Base-by-base conservation (phyloP, 805 yeast genomes). In the Blastobotrys robertii region DNA sequence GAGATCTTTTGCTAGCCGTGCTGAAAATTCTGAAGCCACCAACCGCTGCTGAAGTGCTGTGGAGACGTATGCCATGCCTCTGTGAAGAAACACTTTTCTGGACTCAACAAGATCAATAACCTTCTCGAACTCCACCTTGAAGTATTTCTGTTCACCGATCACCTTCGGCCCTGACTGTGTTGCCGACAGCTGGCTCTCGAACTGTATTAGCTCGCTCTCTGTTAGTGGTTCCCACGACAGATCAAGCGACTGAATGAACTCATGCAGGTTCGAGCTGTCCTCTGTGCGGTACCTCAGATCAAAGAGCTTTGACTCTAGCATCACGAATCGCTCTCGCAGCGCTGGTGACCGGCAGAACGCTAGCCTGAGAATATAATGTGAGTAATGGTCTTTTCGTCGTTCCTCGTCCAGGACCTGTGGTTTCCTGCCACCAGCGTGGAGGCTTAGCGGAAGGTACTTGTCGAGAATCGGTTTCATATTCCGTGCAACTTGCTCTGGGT, bases 321-420 rank as follows among this genome's bases (percentile, higher is more conserved):
- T 74, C 29, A 84, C 68, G 54, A 92, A 90, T 57, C 90, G 76
- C 30, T 72, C 75, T 48, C 97, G 73, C 39, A 88, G 70, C 46
- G 90, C 97, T 39, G 84, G 84, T 2, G 58, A 52, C 49, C 94
- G 77, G 58, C 97, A 84, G 59, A 92, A 92, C 37, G 94, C 95
- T 33, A 92, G 69, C 43, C 97, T 70, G 49, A 92, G 65, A 30
- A 90, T 88, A 58, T 68, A 92, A 64, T 92, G 99, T 4, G 95
- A 83, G 59, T 84, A 86, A 56, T 86, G 90, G 63, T 92, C 99
- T 59, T 90, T 90, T 50, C 74, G 74, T 51, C 94, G 76, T 57
- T 85, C 94, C 33, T 67, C 66, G 10, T 34, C 39, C 29, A 46
- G 39, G 33, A 49, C 49, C 7, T 56, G 51, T 10, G 66, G 53